A percentile compares a stretch with the other conserved stretches of the same genome.
Conservation (phyloP, 352 stramenopile species). For the Aphanomyces stellatus region DNA sequence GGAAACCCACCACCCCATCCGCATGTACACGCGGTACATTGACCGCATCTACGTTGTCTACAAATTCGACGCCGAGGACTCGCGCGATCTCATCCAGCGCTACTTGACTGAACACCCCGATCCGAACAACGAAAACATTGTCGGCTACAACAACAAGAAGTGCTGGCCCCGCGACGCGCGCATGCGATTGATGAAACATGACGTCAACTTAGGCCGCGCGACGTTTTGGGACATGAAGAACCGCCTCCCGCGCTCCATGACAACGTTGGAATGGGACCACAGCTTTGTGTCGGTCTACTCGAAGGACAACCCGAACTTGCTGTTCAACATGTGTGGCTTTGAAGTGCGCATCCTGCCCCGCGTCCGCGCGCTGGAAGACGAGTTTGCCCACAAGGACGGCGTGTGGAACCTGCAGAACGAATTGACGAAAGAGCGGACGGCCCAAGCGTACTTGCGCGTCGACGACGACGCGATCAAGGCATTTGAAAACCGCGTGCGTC, state of each 20-base stretch:
- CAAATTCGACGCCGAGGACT: slow-evolving; percentile 97
- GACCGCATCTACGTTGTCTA: slow-evolving; percentile 99
- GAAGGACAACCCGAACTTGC: slow-evolving; percentile 99
- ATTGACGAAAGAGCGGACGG: slow-evolving; percentile 98
- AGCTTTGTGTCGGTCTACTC: slow-evolving; percentile 99
- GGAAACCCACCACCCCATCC: slow-evolving; percentile 97
- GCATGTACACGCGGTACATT: slow-evolving; percentile 99
- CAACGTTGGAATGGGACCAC: slow-evolving; percentile 99
- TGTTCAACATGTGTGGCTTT: slow-evolving; percentile 99
- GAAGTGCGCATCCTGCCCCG: slow-evolving; percentile 95
- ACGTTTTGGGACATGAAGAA: slow-evolving; percentile 99
- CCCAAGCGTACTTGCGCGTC: slow-evolving; percentile 95
- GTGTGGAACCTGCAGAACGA: slow-evolving; percentile 99
- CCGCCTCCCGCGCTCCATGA: slow-evolving; percentile 95
- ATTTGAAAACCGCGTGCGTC: slow-evolving; percentile 99
- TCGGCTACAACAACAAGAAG: slow-evolving; percentile 99
- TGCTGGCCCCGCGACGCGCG: slow-evolving; percentile 99
- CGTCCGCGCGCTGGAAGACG: slow-evolving; percentile 81
- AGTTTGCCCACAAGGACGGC: slow-evolving; percentile 96
- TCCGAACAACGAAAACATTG: slow-evolving; percentile 99
- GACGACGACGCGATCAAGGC: slow-evolving; percentile 92
- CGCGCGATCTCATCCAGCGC: slow-evolving; percentile 98
- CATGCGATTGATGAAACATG: slow-evolving; percentile 99
- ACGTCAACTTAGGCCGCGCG: slow-evolving; percentile 98
- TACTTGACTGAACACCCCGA: slow-evolving; percentile 99